Evolutionary conservation across 176 grass and related monocot species (phyloP), one percentile per base, ranked within the genome.

Genomic region (Hsuehochloa calcarea): DNA sequence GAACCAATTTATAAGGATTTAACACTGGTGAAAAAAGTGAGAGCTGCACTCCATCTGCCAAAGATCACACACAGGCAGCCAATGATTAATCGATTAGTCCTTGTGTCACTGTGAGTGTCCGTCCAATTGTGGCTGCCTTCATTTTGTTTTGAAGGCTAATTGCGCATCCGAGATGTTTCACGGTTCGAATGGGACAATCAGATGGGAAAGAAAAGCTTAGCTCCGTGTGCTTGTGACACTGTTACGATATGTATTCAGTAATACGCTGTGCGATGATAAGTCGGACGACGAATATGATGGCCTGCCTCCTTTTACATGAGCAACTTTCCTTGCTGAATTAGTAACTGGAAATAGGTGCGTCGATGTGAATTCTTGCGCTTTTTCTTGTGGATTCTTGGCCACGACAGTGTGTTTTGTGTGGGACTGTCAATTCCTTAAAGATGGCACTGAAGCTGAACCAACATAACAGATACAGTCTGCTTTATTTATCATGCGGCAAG

Each of bases 361-460:
- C 31, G 51, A 63, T 59, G 72, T 78, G 80, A 75, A 43, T 17
- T 58, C 2, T 20, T 85, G 39, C 17, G 8, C 82, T 43, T 76
- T 59, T 76, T 19, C 23, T 4, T 68, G 70, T 69, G 50, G 86
- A 70, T 58, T 64, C 56, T 60, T 46, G 39, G 50, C 38, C n/a
- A 10, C 58, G 85, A 66, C 85, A 55, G 58, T 19, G 50, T 62
- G 71, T 69, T 76, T 71, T 51, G 68, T 56, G 75, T 84, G 87
- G 67, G 69, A 12, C 61, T 62, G 55, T 58, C 75, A 31, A 69
- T 75, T 41, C 62, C 82, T 85, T 63, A 67, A 76, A 55, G 37
- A 65, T 72, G 34, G 31, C 41, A 11, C 72, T 54, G 37, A 85
- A 68, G 6, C 56, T 74, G 55, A 39, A 52, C 29, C 16, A 38